Evolutionary conservation across 441 rosid species (phyloP), one percentile per base, ranked within the genome.

Genomic region (Populus hybrid): DNA sequence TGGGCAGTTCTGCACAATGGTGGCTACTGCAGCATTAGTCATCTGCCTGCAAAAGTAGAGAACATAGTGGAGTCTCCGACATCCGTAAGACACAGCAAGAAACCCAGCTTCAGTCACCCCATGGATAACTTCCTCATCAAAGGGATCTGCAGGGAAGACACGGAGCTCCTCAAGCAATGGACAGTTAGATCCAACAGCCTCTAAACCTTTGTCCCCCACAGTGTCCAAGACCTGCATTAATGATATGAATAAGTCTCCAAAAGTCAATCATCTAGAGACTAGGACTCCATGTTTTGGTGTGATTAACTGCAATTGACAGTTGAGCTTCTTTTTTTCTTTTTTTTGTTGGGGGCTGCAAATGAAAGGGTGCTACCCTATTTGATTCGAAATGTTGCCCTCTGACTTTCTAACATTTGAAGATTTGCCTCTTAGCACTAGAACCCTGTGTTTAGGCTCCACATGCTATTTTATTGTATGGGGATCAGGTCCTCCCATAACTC

Each of bases 21-120:
- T 89, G 69, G 84, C 87, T 61, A 89, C 90, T 28, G 93, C 92
- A 74, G 90, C 92, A 79, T 91, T 89, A 67, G 95, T 91, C 93
- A 89, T 91, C 76, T 84, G 91, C 53, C 87, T 78, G 78, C 94
- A 91, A 64, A 91, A 91, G 82, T 89, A 89, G 68, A 89, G 92
- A 69, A 91, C 91, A 69, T 89, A 91, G 73, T 82, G 89, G 78
- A 91, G 92, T 73, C 78, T 87, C 36, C 74, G 89, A 77, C 93
- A 91, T 64, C 92, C 90, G 18, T 74, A 75, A 40, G 95, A 91
- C 42, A 91, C 93, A 26, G 95, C 92, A 35, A 91, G 70, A 80
- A 91, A 86, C 26, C 95, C 93, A 6, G 65, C 83, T 79, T 88
- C 93, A 53, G 89, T 91, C 67, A 88, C 90, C 64, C 89, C 91